Evolutionary conservation across 306 rosid species (phyloP), one percentile per base, ranked within the genome.

Genomic region (Bauhinia variegata): DNA sequence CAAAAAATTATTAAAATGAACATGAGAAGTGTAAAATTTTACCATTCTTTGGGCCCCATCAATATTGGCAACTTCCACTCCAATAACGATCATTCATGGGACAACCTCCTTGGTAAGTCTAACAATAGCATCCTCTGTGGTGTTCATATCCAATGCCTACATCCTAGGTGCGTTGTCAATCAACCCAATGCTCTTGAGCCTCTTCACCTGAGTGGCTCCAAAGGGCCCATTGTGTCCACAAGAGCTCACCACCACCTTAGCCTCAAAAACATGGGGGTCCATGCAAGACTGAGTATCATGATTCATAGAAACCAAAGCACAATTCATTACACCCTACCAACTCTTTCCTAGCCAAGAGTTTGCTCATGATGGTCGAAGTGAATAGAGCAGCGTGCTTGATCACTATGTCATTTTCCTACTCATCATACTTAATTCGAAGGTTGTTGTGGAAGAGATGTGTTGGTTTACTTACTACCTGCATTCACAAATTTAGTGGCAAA

Each of bases 291-390:
- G n/a, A n/a, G n/a, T n/a, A n/a, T n/a, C n/a, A n/a, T n/a, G n/a
- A n/a, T n/a, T n/a, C n/a, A 78, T 74, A 0, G 97, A 86, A n/a
- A 91, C 97, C 76, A 91, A 41, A 3, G 97, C 87, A 96, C 97
- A 91, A 52, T 88, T 91, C 8, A 95, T 91, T 39, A 91, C 97
- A 91, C 96, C 0, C 97, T 96, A 3, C 79, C 89, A 4, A 91
- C 97, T 54, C 87, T 80, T 0, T 81, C 89, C 89, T 53, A 0
- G 89, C 89, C 58, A 91, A 56, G 3, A 88, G 85, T 82, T 86
- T 85, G 89, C 97, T 86, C 97, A 91, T 91, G 74, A 91, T 88
- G n/a, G 97, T 91, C 5, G 96, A 91, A 4, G 97, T 91, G 88
- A 91, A 91, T 11, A 91, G 65, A 9, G 97, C 95, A 0, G 97